Evolutionary conservation across 2,329 filamentous ascomycete species (phyloP).

Genomic region (Cyphellophora attinorum): DNA sequence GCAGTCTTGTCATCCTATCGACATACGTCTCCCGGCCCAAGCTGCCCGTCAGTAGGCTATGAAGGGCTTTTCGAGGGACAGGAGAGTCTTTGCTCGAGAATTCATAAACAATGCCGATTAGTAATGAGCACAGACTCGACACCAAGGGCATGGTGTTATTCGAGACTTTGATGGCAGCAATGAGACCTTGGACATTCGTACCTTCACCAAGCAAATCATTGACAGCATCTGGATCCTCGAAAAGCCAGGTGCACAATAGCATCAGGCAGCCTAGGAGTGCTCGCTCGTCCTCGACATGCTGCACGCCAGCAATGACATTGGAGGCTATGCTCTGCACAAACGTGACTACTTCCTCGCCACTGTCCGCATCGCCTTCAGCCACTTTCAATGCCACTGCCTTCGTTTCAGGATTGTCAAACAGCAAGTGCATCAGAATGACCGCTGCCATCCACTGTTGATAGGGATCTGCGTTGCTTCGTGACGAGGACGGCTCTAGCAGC

Average conservation of each 20-base stretch:
- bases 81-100: slow-evolving; percentile 97
- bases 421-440: slow-evolving; percentile 73
- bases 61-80: slow-evolving; percentile 69
- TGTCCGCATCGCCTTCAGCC: slow-evolving; percentile 78
- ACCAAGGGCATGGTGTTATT: slow-evolving; percentile 55
- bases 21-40: slow-evolving; percentile 83
- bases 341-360: slow-evolving; percentile 89
- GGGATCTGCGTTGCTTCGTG: slow-evolving; percentile 60
- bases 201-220: slow-evolving; percentile 90
- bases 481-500: slow-evolving; percentile 58
- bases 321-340: slow-evolving; percentile 81
- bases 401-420: slow-evolving; percentile 69
- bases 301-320: slow-evolving; percentile 72
- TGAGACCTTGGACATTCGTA: slow-evolving; percentile 78
- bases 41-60: slow-evolving; percentile 64
- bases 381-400: slow-evolving; percentile 73
- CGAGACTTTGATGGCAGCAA: slow-evolving; percentile 61
- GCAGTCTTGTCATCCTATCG: slow-evolving; percentile 66
- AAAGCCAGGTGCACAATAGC: slow-evolving; percentile 80
- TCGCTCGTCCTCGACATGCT: slow-evolving; percentile 66
- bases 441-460: slow-evolving; percentile 87
- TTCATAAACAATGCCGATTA: slow-evolving; percentile 86
- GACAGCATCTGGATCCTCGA: slow-evolving; percentile 81
- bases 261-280: slow-evolving; percentile 80
- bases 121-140: slow-evolving; percentile 71